Evolutionary conservation across 2,329 filamentous ascomycete species (phyloP), one percentile per base, ranked within the genome.

Genomic region (Neocucurbitaria cava): DNA sequence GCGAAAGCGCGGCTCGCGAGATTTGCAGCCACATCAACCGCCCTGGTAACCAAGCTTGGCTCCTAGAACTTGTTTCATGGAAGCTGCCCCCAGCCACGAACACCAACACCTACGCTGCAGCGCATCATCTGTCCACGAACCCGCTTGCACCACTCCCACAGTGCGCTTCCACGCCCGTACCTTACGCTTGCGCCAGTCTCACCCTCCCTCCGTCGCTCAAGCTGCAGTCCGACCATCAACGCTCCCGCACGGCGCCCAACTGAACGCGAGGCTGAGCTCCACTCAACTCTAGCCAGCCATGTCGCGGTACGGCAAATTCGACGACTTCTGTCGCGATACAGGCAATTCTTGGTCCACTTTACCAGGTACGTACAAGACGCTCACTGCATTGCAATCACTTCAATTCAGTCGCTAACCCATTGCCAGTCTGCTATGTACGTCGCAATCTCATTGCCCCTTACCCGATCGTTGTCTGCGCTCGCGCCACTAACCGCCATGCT

Each of bases 321-420:
- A 74, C 63, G 72, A 82, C 68, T 81, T 82, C 61, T 83, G 81
- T 75, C 76, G 78, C 61, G 79, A 82, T 69, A 78, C 77, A 20
- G 80, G 80, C 54, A 79, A 74, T 59, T 57, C 38, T 15, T 65
- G 64, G 59, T 73, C 74, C 28, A 78, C 76, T 8, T 66, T 78
- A 49, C 76, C 76, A 73, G 73, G 76, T 77, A 69, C 39, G 72
- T 59, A 26, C 28, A 40, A 24, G 24, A 10, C 48, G 24, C 35
- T 1, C n/a, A 5, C 26, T 35, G 13, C 36, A n/a, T 36, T 45
- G 21, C 23, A 43, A 15, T 36, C 13, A 13, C 11, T 31, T 70
- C 9, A 68, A 44, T 56, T 50, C 54, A 20, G 35, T 21, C 58
- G 49, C 71, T 73, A 50, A 73, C 63, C 33, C 33, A 17, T 38